Conservation (phyloP, 495 filamentous ascomycete species). For the Penicillium arizonense region DNA sequence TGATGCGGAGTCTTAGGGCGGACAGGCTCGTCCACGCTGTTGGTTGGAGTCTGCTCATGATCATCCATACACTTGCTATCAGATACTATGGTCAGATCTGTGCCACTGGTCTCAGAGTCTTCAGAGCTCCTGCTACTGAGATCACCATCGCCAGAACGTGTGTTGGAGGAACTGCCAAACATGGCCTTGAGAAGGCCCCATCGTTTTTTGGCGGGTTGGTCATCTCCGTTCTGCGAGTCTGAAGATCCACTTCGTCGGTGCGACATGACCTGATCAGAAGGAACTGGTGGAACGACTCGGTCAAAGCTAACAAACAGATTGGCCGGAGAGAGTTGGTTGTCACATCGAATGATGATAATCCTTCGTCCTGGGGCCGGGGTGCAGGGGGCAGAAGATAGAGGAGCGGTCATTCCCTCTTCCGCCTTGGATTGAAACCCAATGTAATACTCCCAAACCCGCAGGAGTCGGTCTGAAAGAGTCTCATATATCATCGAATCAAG, state of each 20-base stretch:
- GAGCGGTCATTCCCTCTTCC: slow-evolving; percentile 51
- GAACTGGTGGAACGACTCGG: slow-evolving; percentile 48
- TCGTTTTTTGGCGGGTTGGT: slow-evolving; percentile 52
- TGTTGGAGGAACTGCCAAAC: slow-evolving; percentile 40
- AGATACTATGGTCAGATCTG: slow-evolving; percentile 24
- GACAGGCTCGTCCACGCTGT: slow-evolving; percentile 23
- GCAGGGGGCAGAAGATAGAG: slow-evolving; percentile 75
- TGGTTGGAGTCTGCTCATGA: slow-evolving; percentile 23
- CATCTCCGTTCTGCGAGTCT: slow-evolving; percentile 26
- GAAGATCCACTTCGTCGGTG: slow-evolving; percentile 40
- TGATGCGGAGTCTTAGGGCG: slow-evolving; percentile 51
- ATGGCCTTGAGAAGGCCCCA: slow-evolving; percentile 73
- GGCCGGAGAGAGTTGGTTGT: slow-evolving; percentile 60
- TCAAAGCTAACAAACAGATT: slow-evolving; percentile 66
- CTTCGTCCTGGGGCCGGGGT: slow-evolving; percentile 87
- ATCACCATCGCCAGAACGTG: slow-evolving; percentile 26
- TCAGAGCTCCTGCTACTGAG: slow-evolving; percentile 38
- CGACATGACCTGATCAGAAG: slow-evolving; percentile 34
- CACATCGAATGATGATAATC: slow-evolving; percentile 89
- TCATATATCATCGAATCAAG: slow-evolving; percentile 73
- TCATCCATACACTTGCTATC: slow-evolving; percentile 32
- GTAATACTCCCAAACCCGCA: slow-evolving; percentile 76
- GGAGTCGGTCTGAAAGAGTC: slow-evolving; percentile 65
- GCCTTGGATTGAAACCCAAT: slow-evolving; percentile 63
- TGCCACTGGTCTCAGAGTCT: slow-evolving; percentile 31